phyloP scores from a whole-genome alignment of 2,329 filamentous ascomycete species.

The Rhinocladiella mackenziei region DNA sequence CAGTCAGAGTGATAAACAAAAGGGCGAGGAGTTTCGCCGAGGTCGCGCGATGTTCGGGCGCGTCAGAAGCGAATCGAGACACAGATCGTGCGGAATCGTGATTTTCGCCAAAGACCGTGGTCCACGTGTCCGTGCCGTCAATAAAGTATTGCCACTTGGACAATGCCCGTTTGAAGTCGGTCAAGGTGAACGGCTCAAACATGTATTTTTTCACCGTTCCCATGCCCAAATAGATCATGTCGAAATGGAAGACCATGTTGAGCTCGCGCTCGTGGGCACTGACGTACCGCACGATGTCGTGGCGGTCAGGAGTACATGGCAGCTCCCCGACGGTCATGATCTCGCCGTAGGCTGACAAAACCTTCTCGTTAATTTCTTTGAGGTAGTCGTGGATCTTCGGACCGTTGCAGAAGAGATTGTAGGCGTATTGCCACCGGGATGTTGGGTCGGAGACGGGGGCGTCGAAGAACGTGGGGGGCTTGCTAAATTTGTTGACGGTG shows the following conservation, averaged over 20 bases:
- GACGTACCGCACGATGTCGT: no score
- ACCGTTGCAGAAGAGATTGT: constrained; percentile 60
- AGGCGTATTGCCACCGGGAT: constrained; percentile 48
- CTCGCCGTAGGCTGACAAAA: constrained; percentile 55
- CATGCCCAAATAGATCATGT: constrained; percentile 30
- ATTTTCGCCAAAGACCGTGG: constrained; percentile 60
- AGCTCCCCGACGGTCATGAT: constrained; percentile 69
- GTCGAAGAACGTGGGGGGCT: constrained; percentile 52
- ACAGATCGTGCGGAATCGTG: constrained; percentile 59
- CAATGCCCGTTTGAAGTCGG: constrained; percentile 49
- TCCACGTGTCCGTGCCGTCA: constrained; percentile 50
- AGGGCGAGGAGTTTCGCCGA: constrained; percentile 55
- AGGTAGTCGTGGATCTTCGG: constrained; percentile 66
- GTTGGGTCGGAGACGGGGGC: constrained; percentile 52
- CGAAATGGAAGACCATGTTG: constrained; percentile 43
- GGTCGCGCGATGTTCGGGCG: constrained; percentile 41
- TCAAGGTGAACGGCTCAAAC: constrained; percentile 42
- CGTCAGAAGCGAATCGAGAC: constrained; percentile 49
- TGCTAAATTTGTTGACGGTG: constrained; percentile 64
- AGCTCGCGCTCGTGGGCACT: no score
- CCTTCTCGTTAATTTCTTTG: constrained; percentile 59
- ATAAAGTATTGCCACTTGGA: constrained; percentile 52
- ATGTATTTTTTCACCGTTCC: constrained; percentile 43
- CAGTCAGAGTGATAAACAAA: constrained; percentile 42
- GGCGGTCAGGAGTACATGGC: no score